These are phyloP conservation scores for Urtica urens DNA, from an alignment of 306 rosid genomes.

Conservation along the genomic window DNA sequence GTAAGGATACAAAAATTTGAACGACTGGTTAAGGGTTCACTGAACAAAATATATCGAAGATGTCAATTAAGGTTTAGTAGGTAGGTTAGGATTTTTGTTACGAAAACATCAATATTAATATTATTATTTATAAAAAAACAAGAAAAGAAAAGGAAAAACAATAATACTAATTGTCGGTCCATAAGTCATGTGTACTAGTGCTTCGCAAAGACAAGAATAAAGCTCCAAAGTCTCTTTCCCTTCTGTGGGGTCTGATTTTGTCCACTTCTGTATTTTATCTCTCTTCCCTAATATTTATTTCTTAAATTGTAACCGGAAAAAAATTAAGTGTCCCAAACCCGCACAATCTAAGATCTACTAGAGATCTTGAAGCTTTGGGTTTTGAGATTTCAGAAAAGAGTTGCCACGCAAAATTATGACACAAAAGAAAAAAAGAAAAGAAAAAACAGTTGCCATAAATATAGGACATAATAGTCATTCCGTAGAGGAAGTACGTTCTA, in stretches of 20 bases:
- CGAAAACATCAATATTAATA: not conserved
- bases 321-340: not conserved
- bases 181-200: slow-evolving; percentile 5
- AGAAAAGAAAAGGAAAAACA: not conserved
- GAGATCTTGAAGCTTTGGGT: not conserved
- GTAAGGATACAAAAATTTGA: too few relatives aligned
- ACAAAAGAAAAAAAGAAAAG: not conserved
- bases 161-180: slow-evolving; percentile 12
- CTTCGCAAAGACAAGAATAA: slow-evolving; percentile 10
- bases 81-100: not conserved
- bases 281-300: not conserved
- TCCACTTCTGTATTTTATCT: not conserved
- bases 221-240: slow-evolving; percentile 6
- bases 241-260: slow-evolving; percentile 5
- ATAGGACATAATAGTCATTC: not conserved
- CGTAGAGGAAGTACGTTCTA: not conserved
- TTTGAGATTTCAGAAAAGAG: not conserved
- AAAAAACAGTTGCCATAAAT: not conserved
- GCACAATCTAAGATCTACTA: not conserved
- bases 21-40: not conserved
- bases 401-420: not conserved
- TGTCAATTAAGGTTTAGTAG: not conserved
- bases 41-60: not conserved
- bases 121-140: not conserved
- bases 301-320: not conserved